Base-by-base conservation (phyloP, 1,284 basidiomycete species). In the Apiotrichum laibachii region DNA sequence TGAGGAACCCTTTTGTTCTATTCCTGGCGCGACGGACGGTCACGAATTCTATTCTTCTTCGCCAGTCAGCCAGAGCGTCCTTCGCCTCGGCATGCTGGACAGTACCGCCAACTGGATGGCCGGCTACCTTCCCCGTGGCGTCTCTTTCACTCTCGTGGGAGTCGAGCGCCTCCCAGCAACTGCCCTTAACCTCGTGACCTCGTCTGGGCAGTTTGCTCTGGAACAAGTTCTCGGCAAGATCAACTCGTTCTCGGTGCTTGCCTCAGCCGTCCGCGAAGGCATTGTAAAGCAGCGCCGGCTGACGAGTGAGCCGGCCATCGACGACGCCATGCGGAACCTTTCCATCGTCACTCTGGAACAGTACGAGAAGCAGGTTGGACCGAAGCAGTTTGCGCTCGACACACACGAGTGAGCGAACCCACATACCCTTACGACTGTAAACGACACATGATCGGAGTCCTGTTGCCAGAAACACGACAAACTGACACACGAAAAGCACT, bases 251-350 rank as follows among this genome's bases (percentile, higher is more conserved):
- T n/a, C 34, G 9, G 31, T 34, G 31, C 49, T 50, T 18, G 19
- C 35, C 11, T 35, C n/a, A 2, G 37, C 49, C 8, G 19, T 50
- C 21, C 49, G 49, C 35, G 33, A 26, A 15, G 37, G 13, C 13
- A 50, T 50, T 16, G 49, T 50, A 5, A 37, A 50, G 49, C 49
- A 50, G 49, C 49, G 49, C 19, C 49, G 49, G 19, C 35, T 50
- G 19, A 26, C 49, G 34, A 18, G 22, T 11, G 7, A 19, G 13
- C 19, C n/a, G 11, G 49, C 49, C 19, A 50, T 50, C 21, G 35
- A 50, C 34, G n/a, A 11, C 21, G 49, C 49, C 3, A 50, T 50
- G 49, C 6, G 15, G 12, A 40, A 26, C 19, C 49, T 50, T 19
- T 34, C n/a, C 5, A 35, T 56, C 22, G 13, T 56, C 35, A 46